A percentile compares a stretch with the other conserved stretches of the same genome.
These are phyloP conservation scores for Calamus simplicifolius DNA, from an alignment of 176 grass and related monocot species.

Conservation along the genomic window DNA sequence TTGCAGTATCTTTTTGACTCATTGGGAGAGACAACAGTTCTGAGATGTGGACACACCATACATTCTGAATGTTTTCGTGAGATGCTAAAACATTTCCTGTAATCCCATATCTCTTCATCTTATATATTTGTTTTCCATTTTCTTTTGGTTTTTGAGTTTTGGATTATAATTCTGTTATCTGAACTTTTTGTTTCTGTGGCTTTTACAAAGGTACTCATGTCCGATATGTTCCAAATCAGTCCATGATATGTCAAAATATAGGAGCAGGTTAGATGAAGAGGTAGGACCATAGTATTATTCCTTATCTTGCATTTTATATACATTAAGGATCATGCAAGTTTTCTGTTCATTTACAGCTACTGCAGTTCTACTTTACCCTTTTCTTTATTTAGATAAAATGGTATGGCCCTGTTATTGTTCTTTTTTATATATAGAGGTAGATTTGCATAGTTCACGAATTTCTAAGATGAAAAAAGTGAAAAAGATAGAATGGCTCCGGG, in stretches of 20 bases:
- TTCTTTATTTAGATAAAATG: too few species aligned
- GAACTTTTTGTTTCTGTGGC: slow-evolving; percentile 17
- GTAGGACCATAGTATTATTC: slow-evolving; percentile 21
- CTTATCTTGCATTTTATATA: too few species aligned
- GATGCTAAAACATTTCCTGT: slow-evolving; percentile 74
- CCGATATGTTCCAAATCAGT: slow-evolving; percentile 88
- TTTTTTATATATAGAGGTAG: too few species aligned
- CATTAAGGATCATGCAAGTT: too few species aligned
- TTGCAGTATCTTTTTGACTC: slow-evolving; percentile 99
- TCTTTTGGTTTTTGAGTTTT: not conserved
- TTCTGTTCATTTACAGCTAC: too few species aligned
- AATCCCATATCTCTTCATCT: slow-evolving; percentile 18
- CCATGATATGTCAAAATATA: slow-evolving; percentile 38
- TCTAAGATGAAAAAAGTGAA: too few species aligned
- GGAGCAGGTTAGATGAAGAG: slow-evolving; percentile 82
- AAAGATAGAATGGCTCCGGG: too few species aligned
- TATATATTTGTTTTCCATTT: slow-evolving; percentile 1
- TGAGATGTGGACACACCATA: slow-evolving; percentile 90
- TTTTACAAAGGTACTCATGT: slow-evolving; percentile 63
- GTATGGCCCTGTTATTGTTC: too few species aligned
- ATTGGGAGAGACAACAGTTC: slow-evolving; percentile 70
- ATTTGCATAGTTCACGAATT: too few species aligned
- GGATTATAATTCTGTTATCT: slow-evolving; percentile 14
- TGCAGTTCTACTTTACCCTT: too few species aligned
- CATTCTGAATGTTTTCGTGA: slow-evolving; percentile 68